Evolutionary conservation across 116 monocot species (phyloP).

Genomic region (Trichopus zeylanicus): DNA sequence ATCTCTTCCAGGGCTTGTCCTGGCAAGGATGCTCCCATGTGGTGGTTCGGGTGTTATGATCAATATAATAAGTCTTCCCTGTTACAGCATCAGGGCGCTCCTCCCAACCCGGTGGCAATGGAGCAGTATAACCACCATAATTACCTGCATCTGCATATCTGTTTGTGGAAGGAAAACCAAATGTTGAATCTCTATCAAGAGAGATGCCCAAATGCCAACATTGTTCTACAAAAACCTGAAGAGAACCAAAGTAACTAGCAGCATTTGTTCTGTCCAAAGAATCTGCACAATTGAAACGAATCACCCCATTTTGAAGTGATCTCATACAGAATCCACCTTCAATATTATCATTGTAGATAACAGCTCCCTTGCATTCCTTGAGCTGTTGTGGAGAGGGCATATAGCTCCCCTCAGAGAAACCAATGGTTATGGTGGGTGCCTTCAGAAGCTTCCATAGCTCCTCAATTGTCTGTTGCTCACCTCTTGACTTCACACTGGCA

Average conservation of each 20-base stretch:
- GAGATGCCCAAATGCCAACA: conserved; percentile 70
- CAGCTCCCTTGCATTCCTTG: conserved; percentile 47
- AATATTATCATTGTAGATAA: conserved; percentile 47
- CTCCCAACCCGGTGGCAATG: conserved; percentile 97
- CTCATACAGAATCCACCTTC: conserved; percentile 76
- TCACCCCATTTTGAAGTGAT: conserved; percentile 87
- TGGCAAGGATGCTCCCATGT: conserved; percentile 92
- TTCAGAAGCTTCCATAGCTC: conserved; percentile 89
- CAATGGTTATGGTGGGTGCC: conserved; percentile 65
- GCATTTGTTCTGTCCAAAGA: conserved; percentile 99
- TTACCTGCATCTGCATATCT: conserved; percentile 37
- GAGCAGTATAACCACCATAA: conserved; percentile 32
- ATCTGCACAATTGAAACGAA: conserved; percentile 98
- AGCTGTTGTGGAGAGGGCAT: conserved; percentile 31
- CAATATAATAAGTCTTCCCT: conserved; percentile 78
- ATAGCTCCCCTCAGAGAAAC: conserved; percentile 86
- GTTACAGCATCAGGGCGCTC: conserved; percentile 91
- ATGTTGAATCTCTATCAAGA: conserved; percentile 57
- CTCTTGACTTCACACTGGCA: conserved; percentile 73
- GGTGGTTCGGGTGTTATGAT: conserved; percentile 87
- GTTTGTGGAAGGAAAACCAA: conserved; percentile 36
- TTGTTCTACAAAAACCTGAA: conserved; percentile 98
- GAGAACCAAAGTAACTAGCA: conserved; percentile 92
- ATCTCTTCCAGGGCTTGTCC: conserved; percentile 95
- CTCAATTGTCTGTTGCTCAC: conserved; percentile 83